Percentiles rank a stretch among this genome's conserved stretches.
These are phyloP conservation scores for Tripterygium wilfordii DNA, from an alignment of 177 flowering plant species.

Conservation along the genomic window DNA sequence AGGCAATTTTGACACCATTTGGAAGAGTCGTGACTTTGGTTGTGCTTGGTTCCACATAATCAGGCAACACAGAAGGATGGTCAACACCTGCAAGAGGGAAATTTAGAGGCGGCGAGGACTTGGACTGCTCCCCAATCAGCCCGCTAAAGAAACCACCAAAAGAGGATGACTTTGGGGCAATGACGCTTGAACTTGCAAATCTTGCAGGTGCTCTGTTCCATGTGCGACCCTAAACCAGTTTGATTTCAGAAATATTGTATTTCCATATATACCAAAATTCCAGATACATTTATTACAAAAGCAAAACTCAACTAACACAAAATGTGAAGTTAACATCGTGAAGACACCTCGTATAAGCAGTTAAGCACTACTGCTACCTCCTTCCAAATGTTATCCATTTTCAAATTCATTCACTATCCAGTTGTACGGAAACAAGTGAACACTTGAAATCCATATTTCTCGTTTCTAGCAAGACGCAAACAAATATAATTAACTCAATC, in stretches of 20 bases:
- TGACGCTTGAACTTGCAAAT: constrained; percentile 51
- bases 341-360: too few relatives aligned
- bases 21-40: constrained; percentile 74
- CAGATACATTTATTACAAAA: not conserved
- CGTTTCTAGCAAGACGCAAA: too few relatives aligned
- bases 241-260: not conserved
- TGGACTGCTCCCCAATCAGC: constrained; percentile 54
- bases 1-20: constrained; percentile 79
- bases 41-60: constrained; percentile 63
- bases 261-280: not conserved
- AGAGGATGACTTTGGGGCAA: constrained; percentile 28
- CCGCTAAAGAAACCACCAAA: constrained; percentile 71
- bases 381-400: too few relatives aligned
- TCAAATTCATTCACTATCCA: too few relatives aligned
- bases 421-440: too few relatives aligned
- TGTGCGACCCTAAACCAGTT: constrained; percentile 24
- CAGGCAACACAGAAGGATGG: constrained; percentile 69
- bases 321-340: too few relatives aligned
- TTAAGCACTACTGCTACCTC: too few relatives aligned
- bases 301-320: too few relatives aligned
- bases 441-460: too few relatives aligned
- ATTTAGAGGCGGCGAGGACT: constrained; percentile 48
- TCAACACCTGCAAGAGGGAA: constrained; percentile 57
- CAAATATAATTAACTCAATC: too few relatives aligned
- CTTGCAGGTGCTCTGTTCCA: constrained; percentile 27